phyloP scores from a whole-genome alignment of 495 filamentous ascomycete species.

The Sporormia fimetaria region DNA sequence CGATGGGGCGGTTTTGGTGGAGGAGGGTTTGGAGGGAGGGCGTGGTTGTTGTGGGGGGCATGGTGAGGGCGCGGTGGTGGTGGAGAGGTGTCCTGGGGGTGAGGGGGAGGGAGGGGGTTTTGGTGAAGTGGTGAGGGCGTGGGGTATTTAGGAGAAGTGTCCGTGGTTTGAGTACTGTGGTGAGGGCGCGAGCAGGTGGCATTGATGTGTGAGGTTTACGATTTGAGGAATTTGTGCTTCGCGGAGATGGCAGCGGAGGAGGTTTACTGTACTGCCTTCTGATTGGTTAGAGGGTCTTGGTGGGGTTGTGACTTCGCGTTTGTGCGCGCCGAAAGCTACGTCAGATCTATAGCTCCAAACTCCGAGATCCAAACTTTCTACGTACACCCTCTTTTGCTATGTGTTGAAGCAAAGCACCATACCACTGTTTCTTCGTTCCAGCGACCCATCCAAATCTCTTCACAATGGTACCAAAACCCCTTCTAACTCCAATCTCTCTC shows the following conservation, averaged over 20 bases:
- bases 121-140: no score
- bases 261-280: no score
- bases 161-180: no score
- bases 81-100: not conserved
- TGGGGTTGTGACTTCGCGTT: conserved; percentile 22
- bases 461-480: not conserved
- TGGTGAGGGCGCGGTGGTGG: conserved; percentile 1
- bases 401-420: no score
- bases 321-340: not conserved
- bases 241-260: no score
- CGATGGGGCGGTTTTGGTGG: conserved; percentile 49
- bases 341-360: not conserved
- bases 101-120: not conserved
- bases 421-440: no score
- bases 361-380: not conserved
- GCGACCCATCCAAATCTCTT: no score
- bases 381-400: not conserved
- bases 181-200: not conserved
- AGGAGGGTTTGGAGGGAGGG: not conserved
- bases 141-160: no score
- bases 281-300: conserved; percentile 11
- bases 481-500: not conserved
- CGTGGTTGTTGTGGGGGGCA: not conserved
- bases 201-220: no score
- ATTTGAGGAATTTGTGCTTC: no score